These are phyloP conservation scores for Metrosideros polymorpha DNA, from an alignment of 441 rosid genomes.

Conservation along the genomic window DNA sequence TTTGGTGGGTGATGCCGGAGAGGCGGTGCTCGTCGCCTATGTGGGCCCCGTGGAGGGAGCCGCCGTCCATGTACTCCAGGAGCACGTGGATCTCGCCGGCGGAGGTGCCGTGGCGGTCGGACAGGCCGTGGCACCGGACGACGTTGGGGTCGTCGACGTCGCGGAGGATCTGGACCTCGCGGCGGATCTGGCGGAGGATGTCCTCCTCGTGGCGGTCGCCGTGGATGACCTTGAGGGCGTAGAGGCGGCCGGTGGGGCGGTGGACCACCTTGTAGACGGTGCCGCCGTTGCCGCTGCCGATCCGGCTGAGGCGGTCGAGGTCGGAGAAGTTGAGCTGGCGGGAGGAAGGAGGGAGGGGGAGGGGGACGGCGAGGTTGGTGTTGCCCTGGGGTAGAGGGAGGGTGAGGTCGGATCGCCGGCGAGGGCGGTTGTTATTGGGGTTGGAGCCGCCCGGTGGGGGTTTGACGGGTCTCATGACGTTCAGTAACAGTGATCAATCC, in stretches of 20 bases:
- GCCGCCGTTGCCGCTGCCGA: slow-evolving; percentile 1
- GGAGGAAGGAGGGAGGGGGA: too few relatives aligned
- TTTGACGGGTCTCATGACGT: not conserved
- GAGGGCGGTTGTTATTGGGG: not conserved
- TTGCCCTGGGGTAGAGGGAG: not conserved
- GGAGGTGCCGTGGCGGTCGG: not conserved
- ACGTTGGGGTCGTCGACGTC: not conserved
- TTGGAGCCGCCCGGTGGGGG: not conserved
- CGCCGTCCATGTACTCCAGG: slow-evolving; percentile 1
- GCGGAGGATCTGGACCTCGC: not conserved
- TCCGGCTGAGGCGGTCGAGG: slow-evolving; percentile 1
- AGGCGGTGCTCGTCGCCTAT: not conserved
- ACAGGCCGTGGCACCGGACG: not conserved
- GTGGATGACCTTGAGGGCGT: slow-evolving; percentile 2
- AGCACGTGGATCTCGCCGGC: not conserved
- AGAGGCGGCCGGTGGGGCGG: not conserved
- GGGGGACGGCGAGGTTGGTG: not conserved
- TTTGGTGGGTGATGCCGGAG: not conserved
- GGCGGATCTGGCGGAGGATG: not conserved
- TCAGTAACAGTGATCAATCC: not conserved
- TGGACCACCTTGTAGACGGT: slow-evolving; percentile 5
- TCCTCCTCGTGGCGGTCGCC: not conserved
- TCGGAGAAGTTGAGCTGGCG: not conserved
- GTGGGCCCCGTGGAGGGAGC: not conserved
- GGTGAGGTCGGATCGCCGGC: slow-evolving; percentile 1